These are phyloP conservation scores for Nitzschia inconspicua DNA, from an alignment of 108 stramenopile species.

Conservation along the genomic window DNA sequence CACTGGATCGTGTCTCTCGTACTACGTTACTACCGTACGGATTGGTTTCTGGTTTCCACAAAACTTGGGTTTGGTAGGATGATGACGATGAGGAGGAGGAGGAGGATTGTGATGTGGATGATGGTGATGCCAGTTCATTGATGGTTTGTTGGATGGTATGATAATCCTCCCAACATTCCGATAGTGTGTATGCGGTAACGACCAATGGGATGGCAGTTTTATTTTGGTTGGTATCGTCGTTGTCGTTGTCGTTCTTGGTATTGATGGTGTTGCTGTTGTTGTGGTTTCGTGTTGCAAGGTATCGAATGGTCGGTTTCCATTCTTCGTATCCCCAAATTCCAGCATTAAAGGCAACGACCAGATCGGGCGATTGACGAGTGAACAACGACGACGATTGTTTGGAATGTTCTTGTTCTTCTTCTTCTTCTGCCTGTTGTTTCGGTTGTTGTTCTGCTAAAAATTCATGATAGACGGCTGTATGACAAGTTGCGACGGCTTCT, in stretches of 20 bases:
- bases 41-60: constrained; percentile 73
- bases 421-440: background rate
- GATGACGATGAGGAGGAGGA: background rate
- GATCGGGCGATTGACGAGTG: constrained; percentile 25
- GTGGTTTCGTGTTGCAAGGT: constrained; percentile 16
- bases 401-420: background rate
- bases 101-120: background rate
- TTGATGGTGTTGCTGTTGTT: background rate
- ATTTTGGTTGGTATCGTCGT: constrained; percentile 5
- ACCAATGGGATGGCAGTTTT: constrained; percentile 40
- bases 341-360: constrained; percentile 75
- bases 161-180: constrained; percentile 79
- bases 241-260: background rate
- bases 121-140: background rate
- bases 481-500: constrained; percentile 55
- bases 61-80: constrained; percentile 1
- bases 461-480: constrained; percentile 67
- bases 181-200: constrained; percentile 77
- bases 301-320: constrained; percentile 68
- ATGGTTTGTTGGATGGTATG: constrained; percentile 45
- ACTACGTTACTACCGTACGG: constrained; percentile 61
- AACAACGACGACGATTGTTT: background rate
- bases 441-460: constrained; percentile 16
- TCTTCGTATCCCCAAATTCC: constrained; percentile 88
- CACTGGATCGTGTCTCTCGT: constrained; percentile 48